A percentile compares a stretch with the other conserved stretches of the same genome.
Conservation (phyloP, 2,329 filamentous ascomycete species). For the Oidium heveae region DNA sequence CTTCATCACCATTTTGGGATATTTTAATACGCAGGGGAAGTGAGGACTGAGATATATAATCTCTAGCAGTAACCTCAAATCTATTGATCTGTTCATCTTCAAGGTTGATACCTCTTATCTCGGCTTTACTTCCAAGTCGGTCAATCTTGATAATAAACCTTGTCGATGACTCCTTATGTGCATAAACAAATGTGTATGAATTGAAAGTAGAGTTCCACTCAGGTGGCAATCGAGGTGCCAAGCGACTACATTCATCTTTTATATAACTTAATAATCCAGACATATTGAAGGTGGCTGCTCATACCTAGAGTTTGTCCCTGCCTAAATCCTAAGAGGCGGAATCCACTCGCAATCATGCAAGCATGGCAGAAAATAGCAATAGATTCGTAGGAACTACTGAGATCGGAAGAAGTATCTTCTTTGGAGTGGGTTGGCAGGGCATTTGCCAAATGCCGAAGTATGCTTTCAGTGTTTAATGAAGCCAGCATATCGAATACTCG, state of each 20-base stretch:
- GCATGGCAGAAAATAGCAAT: constrained; percentile 66
- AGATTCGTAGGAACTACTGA: constrained; percentile 55
- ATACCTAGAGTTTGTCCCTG: constrained; percentile 55
- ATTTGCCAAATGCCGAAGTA: constrained; percentile 31
- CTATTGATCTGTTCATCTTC: constrained; percentile 60
- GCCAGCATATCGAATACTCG: constrained; percentile 9
- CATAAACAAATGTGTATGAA: constrained; percentile 64
- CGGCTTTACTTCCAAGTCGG: constrained; percentile 59
- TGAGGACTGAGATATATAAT: constrained; percentile 40
- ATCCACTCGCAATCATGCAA: constrained; percentile 56
- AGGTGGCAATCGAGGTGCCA: constrained; percentile 38
- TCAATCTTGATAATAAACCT: constrained; percentile 62
- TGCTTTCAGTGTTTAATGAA: constrained; percentile 19
- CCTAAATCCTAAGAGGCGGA: constrained; percentile 57
- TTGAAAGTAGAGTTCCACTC: constrained; percentile 57
- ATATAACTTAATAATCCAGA: constrained; percentile 3
- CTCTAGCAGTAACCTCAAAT: constrained; percentile 48
- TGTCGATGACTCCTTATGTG: constrained; percentile 64
- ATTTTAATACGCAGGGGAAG: constrained; percentile 31
- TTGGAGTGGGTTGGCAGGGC: constrained; percentile 28
- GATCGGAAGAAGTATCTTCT: constrained; percentile 29
- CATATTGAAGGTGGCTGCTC: constrained; percentile 3
- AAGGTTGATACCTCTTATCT: constrained; percentile 54
- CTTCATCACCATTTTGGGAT: constrained; percentile 22
- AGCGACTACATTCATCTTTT: constrained; percentile 30